Conservation (phyloP, 345 rosid species). For the Gossypium bickii region DNA sequence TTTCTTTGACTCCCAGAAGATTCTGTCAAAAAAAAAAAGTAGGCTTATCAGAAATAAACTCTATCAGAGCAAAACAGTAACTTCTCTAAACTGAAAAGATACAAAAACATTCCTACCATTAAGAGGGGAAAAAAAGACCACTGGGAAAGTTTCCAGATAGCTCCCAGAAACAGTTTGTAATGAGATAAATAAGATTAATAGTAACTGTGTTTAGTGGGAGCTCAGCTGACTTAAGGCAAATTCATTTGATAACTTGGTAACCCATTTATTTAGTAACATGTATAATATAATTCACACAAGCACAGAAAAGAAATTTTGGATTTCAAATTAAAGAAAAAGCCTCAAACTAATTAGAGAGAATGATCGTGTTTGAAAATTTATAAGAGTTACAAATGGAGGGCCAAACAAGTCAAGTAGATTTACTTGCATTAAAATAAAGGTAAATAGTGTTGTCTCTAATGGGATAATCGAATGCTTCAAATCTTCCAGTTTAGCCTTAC, state of each 20-base stretch:
- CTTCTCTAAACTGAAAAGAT: background rate
- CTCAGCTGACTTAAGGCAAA: background rate
- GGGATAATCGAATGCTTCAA: background rate
- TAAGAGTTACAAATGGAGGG: background rate
- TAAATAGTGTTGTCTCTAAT: background rate
- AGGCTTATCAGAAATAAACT: constrained; percentile 15
- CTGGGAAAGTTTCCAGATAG: background rate
- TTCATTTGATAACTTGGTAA: background rate
- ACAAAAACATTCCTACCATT: too few species aligned
- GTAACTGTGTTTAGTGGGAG: background rate
- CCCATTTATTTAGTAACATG: background rate
- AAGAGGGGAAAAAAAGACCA: too few species aligned
- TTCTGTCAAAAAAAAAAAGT: background rate
- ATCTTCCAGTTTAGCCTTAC: background rate
- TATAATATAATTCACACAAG: background rate
- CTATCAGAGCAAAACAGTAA: background rate
- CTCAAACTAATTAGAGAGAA: background rate
- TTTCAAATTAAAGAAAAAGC: background rate
- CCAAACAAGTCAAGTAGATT: background rate
- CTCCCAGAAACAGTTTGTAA: background rate
- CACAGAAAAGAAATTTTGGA: background rate
- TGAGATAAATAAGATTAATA: background rate
- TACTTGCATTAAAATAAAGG: background rate
- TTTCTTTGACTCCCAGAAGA: constrained; percentile 82
- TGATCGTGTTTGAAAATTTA: background rate